phyloP scores from a whole-genome alignment of 2,329 filamentous ascomycete species.

The Ophiostoma himal-ulmi region DNA sequence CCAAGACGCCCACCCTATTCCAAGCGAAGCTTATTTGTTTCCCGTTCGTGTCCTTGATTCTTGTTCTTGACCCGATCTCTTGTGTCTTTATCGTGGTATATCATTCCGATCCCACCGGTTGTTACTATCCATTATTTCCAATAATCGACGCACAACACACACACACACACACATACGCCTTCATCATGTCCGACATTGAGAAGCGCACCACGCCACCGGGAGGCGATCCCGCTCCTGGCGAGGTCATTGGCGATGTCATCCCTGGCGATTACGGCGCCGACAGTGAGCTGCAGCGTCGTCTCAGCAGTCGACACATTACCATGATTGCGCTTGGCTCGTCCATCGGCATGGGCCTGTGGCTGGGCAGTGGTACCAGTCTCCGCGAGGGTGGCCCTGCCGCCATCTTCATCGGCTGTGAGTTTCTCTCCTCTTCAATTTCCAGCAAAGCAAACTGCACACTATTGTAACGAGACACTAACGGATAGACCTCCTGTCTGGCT shows the following conservation, averaged over 20 bases:
- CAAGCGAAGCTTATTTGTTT: neutral
- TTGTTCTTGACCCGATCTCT: neutral
- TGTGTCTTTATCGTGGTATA: neutral
- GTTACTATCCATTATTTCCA: neutral
- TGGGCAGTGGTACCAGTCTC: constrained; percentile 16
- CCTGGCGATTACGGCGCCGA: constrained; percentile 14
- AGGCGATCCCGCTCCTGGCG: constrained; percentile 6
- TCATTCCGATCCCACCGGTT: neutral
- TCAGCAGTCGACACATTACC: constrained; percentile 15
- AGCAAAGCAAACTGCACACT: neutral
- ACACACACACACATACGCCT: neutral
- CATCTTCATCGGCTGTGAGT: constrained; percentile 15
- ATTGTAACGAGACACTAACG: neutral
- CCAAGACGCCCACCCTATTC: neutral
- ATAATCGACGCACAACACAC: neutral
- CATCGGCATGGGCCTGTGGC: constrained; percentile 18
- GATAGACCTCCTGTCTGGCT: constrained; percentile 12
- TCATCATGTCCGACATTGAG: constrained; percentile 14
- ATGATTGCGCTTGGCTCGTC: constrained; percentile 20
- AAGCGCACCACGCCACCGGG: constrained; percentile 9
- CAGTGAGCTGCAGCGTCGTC: constrained; percentile 12
- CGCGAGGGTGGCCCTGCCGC: constrained; percentile 18
- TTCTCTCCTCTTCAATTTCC: neutral
- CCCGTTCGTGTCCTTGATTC: neutral
- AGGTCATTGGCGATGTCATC: constrained; percentile 8